Percentiles rank a stretch among this genome's conserved stretches.
Evolutionary conservation across 2,329 filamentous ascomycete species (phyloP).

Genomic region (Neonectria punicea): DNA sequence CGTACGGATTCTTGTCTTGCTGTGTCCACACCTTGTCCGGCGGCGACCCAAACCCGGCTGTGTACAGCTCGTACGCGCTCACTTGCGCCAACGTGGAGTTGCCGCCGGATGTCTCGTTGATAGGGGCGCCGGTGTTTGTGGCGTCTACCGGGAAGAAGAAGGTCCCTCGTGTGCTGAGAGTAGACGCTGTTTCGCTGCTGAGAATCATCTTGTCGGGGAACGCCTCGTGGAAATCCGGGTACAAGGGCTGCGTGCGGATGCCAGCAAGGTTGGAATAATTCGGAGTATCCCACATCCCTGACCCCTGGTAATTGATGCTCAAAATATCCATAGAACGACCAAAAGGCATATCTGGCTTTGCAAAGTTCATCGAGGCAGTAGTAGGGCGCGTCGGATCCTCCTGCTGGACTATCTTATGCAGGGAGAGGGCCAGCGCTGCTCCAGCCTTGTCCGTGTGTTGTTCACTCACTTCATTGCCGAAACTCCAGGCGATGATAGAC

Average conservation of each 20-base stretch:
- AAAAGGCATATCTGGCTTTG: conserved; percentile 50
- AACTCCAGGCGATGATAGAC: conserved; percentile 62
- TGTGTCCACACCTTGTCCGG: conserved; percentile 63
- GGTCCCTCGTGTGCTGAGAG: conserved; percentile 60
- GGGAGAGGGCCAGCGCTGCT: conserved; percentile 44
- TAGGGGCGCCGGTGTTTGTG: conserved; percentile 48
- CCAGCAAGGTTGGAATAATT: conserved; percentile 45
- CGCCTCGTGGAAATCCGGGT: conserved; percentile 54
- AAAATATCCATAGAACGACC: conserved; percentile 57
- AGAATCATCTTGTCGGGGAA: conserved; percentile 61
- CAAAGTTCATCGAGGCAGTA: conserved; percentile 60
- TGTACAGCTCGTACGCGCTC: conserved; percentile 64
- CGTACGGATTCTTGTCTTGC: conserved; percentile 60
- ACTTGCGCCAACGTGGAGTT: conserved; percentile 52
- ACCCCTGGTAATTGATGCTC: conserved; percentile 67
- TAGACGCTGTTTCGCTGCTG: conserved; percentile 55
- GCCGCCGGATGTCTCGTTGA: conserved; percentile 52
- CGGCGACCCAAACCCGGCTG: conserved; percentile 57
- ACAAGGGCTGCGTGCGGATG: conserved; percentile 46
- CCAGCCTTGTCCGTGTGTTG: conserved; percentile 50
- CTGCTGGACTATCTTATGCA: conserved; percentile 54
- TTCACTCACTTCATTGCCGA: conserved; percentile 65
- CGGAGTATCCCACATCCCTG: conserved; percentile 52
- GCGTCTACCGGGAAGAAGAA: conserved; percentile 63
- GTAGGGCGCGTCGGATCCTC: conserved; percentile 60